phyloP scores from a whole-genome alignment of 2,329 filamentous ascomycete genomes.

The Remersonia thermophila region DNA sequence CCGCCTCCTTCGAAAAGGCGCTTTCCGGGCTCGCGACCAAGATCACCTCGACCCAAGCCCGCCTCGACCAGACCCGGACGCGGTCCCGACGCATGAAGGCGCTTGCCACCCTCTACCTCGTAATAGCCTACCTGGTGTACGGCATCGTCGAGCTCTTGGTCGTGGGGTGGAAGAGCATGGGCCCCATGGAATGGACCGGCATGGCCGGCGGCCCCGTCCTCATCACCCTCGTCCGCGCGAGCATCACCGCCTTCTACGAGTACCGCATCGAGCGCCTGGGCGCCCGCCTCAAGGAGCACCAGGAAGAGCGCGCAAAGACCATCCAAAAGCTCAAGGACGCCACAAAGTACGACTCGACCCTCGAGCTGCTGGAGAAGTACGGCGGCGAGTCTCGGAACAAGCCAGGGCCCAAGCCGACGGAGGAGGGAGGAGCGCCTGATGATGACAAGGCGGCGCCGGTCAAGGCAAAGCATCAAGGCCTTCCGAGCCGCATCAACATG shows the following conservation, averaged over 20 bases:
- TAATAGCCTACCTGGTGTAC: constrained; percentile 82
- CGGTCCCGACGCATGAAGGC: constrained; percentile 68
- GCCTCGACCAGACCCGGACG: constrained; percentile 61
- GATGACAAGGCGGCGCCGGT: constrained; percentile 20
- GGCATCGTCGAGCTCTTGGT: constrained; percentile 72
- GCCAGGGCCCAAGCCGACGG: constrained; percentile 21
- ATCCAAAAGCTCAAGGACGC: constrained; percentile 92
- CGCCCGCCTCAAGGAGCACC: constrained; percentile 57
- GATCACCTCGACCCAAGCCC: constrained; percentile 62
- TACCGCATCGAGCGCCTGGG: constrained; percentile 65
- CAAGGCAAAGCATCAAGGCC: constrained; percentile 10
- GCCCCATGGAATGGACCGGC: constrained; percentile 62
- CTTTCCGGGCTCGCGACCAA: constrained; percentile 71
- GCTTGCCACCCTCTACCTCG: constrained; percentile 80
- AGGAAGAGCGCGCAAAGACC: constrained; percentile 69
- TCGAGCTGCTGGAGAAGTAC: constrained; percentile 89
- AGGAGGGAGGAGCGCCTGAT: constrained; percentile 9
- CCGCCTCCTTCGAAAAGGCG: constrained; percentile 85
- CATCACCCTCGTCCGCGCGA: constrained; percentile 64
- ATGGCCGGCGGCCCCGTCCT: constrained; percentile 66
- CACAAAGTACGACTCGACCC: constrained; percentile 91
- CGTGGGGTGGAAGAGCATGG: constrained; percentile 71
- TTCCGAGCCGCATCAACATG: constrained; percentile 18
- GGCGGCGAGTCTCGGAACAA: constrained; percentile 54
- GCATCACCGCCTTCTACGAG: constrained; percentile 60